Conservation (phyloP, 2,329 filamentous ascomycete species). For the Epicoccum sorghinum region DNA sequence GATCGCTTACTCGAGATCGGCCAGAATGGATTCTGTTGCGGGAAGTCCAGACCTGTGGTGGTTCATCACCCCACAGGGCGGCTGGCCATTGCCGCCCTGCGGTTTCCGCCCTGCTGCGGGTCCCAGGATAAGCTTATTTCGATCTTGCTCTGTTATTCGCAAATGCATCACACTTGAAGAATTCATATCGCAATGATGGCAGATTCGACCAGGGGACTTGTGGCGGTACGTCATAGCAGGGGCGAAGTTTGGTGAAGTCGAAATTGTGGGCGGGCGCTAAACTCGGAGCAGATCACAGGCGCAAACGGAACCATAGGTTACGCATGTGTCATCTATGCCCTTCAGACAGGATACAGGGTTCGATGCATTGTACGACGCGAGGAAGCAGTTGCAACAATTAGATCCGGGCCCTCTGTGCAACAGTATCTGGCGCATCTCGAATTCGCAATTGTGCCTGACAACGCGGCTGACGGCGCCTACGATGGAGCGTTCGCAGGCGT, state of each 20-base stretch:
- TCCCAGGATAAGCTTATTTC: slow-evolving; percentile 1
- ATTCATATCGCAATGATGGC: slow-evolving; percentile 1
- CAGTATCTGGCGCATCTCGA: slow-evolving; percentile 28
- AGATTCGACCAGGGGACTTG: slow-evolving; percentile 24
- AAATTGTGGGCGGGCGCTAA: slow-evolving; percentile 1
- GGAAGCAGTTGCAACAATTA: slow-evolving; percentile 33
- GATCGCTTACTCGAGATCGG: slow-evolving; percentile 14
- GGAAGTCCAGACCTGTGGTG: slow-evolving; percentile 6
- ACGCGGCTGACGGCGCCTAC: slow-evolving; percentile 34
- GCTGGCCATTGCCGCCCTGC: background rate
- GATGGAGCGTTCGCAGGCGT: slow-evolving; percentile 33
- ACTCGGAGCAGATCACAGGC: slow-evolving; percentile 37
- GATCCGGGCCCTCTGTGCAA: slow-evolving; percentile 35
- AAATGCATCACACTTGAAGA: background rate
- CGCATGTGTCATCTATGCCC: slow-evolving; percentile 34
- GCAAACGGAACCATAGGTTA: slow-evolving; percentile 46
- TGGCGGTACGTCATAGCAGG: slow-evolving; percentile 30
- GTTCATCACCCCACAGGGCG: background rate
- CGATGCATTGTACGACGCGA: slow-evolving; percentile 41
- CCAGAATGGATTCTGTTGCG: background rate
- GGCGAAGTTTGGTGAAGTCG: background rate
- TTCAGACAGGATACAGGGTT: slow-evolving; percentile 37
- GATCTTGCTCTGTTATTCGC: background rate
- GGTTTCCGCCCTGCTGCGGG: background rate
- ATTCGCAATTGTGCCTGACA: slow-evolving; percentile 38